Conservation (phyloP, 2,329 filamentous ascomycete species). For the Verticillium isaacii region DNA sequence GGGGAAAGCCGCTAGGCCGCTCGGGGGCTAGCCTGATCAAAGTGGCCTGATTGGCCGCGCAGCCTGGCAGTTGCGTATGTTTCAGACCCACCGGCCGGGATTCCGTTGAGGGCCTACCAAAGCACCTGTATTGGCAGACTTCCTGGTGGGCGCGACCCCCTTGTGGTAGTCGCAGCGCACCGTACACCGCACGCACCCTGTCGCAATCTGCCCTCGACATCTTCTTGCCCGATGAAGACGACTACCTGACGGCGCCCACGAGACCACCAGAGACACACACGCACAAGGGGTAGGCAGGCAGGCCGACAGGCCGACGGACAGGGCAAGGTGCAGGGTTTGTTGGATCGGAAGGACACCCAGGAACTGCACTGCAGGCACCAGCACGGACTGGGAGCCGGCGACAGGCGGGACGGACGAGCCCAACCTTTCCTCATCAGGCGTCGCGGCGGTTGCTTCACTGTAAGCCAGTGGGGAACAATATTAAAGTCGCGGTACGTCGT, state of each 20-base stretch:
- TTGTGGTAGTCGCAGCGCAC: no score
- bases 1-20: background rate
- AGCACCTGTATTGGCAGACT: no score
- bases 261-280: background rate
- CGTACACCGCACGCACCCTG: no score
- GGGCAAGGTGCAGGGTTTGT: background rate
- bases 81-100: background rate
- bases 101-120: background rate
- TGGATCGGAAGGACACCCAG: background rate
- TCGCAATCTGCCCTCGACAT: no score
- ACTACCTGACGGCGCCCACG: no score
- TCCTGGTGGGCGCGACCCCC: no score
- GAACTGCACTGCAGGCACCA: background rate
- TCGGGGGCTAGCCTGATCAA: background rate
- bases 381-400: background rate
- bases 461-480: conserved; percentile 13
- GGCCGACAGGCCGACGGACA: background rate
- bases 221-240: no score
- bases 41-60: background rate
- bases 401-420: background rate
- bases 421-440: background rate
- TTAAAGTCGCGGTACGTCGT: conserved; percentile 6
- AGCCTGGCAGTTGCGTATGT: background rate
- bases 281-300: background rate
- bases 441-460: conserved; percentile 9